A percentile compares a stretch with the other conserved stretches of the same genome.
phyloP scores from a whole-genome alignment of 2,329 filamentous ascomycete species.

The Cladophialophora carrionii region DNA sequence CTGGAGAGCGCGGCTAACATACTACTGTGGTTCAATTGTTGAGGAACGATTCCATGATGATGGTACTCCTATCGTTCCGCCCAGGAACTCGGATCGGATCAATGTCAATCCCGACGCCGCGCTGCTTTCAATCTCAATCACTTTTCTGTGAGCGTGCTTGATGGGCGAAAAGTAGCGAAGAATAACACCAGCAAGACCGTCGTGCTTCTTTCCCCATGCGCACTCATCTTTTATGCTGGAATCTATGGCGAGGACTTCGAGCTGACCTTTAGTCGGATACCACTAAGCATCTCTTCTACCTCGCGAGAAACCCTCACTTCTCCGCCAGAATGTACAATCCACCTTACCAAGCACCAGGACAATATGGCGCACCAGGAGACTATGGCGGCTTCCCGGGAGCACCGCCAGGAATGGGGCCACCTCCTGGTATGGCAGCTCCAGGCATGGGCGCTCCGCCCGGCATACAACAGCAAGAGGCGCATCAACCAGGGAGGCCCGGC shows the following conservation, averaged over 20 bases:
- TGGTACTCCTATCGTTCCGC: not conserved
- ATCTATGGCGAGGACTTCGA: not conserved
- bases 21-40: too few relatives aligned
- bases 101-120: not conserved
- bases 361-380: constrained; percentile 74
- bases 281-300: not conserved
- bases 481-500: constrained; percentile 77
- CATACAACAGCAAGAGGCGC: constrained; percentile 72
- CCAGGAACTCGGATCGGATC: not conserved
- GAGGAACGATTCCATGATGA: too few relatives aligned
- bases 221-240: not conserved
- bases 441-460: constrained; percentile 78
- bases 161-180: not conserved
- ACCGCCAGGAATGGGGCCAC: constrained; percentile 83
- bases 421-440: constrained; percentile 75
- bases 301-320: not conserved
- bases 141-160: not conserved
- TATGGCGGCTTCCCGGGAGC: constrained; percentile 74
- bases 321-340: constrained; percentile 28
- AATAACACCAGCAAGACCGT: too few relatives aligned
- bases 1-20: too few relatives aligned
- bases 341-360: constrained; percentile 43
- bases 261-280: not conserved
- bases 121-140: not conserved
- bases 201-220: not conserved